Base-by-base conservation (phyloP, 768 basidiomycete species). In the Auriscalpium microsporum region DNA sequence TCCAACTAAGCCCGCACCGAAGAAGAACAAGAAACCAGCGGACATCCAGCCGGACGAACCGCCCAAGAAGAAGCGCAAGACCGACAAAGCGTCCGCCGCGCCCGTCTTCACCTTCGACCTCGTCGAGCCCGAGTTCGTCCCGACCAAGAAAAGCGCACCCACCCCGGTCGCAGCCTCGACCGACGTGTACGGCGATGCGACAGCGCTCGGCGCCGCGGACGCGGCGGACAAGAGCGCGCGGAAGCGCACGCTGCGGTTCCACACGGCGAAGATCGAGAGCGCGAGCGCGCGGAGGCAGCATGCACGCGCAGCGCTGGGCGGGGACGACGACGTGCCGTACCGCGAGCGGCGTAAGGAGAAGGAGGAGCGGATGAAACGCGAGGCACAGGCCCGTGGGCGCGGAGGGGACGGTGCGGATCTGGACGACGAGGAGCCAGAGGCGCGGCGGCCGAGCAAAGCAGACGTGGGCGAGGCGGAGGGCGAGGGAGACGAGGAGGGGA, bases 261-360 rank as follows among this genome's bases (percentile, higher is more conserved):
- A 98, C 70, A 93, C 92, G 5, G 81, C 90, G 53, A 89, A 87
- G 67, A 94, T 99, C 63, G 90, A 90, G 66, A 84, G 84, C 55
- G 81, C 90, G 7, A 80, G 83, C 52, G 82, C 86, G 10, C 77
- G 88, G 57, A 79, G 94, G 53, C 80, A 83, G 54, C 82, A 81
- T 33, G 92, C 91, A 7, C 76, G 90, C 55, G 79, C 78, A 23
- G 82, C 87, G 5, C 67, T 83, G 52, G 87, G 90, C 34, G 96
- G 96, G 16, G 96, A 99, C 66, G 95, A 97, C 64, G 96, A 99
- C 65, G 76, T 98, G 48, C 96, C 96, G 16, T 91, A 94, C 64
- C 79, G 83, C 45, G 88, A 91, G 64, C 75, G 86, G 49, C 77
- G 76, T 71, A 84, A 80, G 66, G 81, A 82, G 56, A 77, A 74